phyloP scores from a whole-genome alignment of 2,329 filamentous ascomycete genomes.

The Moelleriella libera region DNA sequence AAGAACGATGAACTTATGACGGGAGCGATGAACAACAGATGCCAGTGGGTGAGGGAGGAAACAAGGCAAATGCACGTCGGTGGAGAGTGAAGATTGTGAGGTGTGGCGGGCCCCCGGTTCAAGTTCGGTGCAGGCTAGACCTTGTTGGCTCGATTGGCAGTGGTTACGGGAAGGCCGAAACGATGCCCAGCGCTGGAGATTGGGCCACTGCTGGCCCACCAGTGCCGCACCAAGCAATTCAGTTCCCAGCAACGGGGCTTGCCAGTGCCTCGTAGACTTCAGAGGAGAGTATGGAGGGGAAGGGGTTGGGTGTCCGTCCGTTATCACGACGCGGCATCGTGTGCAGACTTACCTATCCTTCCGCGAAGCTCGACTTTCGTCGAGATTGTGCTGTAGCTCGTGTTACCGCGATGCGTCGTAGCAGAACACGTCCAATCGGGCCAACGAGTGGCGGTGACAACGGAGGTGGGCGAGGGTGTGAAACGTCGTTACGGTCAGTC shows the following conservation, averaged over 20 bases:
- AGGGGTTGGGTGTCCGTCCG: not conserved
- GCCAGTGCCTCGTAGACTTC: no score
- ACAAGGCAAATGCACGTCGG: conserved; percentile 4
- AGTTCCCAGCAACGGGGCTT: no score
- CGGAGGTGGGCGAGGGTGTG: no score
- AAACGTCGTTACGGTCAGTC: not conserved
- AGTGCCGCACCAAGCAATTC: no score
- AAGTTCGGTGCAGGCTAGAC: conserved; percentile 6
- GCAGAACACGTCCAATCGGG: not conserved
- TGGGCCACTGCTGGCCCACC: not conserved
- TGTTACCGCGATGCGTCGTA: not conserved
- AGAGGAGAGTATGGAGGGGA: no score
- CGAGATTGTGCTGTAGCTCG: no score
- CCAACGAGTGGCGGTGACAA: not conserved
- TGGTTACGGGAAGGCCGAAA: conserved; percentile 1
- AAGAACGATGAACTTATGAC: no score
- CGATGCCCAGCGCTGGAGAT: not conserved
- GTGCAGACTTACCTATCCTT: no score
- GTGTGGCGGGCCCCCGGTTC: conserved; percentile 6
- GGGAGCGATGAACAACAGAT: no score
- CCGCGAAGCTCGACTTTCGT: no score
- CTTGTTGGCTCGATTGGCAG: not conserved
- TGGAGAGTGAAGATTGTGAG: conserved; percentile 3
- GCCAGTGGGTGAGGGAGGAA: no score
- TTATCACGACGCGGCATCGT: not conserved